Conservation (phyloP, 2,329 filamentous ascomycete genomes). For the Aureobasidium leucospermi region DNA sequence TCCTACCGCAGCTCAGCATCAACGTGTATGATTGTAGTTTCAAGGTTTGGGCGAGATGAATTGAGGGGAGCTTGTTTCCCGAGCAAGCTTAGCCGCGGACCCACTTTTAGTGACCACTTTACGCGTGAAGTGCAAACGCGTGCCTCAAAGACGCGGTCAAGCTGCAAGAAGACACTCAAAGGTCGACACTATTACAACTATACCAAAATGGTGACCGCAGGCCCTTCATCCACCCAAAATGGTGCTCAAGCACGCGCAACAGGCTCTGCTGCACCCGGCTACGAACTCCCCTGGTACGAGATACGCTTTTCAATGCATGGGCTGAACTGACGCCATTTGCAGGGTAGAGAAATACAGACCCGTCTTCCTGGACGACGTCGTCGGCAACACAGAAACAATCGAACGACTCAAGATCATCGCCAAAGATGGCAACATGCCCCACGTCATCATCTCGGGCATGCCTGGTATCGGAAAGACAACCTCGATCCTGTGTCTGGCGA, state of each 20-base stretch:
- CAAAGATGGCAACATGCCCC: conserved; percentile 98
- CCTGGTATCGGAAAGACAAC: conserved; percentile 98
- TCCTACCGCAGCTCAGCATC: background rate
- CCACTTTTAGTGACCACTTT: background rate
- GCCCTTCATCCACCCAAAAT: conserved; percentile 34
- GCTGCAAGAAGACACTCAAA: background rate
- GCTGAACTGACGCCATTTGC: conserved; percentile 6
- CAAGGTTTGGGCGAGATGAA: background rate
- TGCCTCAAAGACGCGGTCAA: background rate
- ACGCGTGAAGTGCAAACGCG: background rate
- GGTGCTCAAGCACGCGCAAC: conserved; percentile 33
- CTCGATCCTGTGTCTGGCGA: conserved; percentile 83
- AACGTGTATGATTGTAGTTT: background rate
- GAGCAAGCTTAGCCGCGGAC: background rate
- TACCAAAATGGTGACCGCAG: conserved; percentile 37
- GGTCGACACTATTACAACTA: background rate
- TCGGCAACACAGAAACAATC: conserved; percentile 96
- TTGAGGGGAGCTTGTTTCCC: background rate
- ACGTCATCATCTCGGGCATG: conserved; percentile 99
- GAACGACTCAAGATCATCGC: conserved; percentile 97
- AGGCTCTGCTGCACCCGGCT: conserved; percentile 41
- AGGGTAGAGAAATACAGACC: conserved; percentile 99
- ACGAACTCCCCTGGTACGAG: conserved; percentile 73
- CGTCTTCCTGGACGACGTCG: conserved; percentile 89
- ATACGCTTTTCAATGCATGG: background rate